phyloP scores from a whole-genome alignment of 208 protist genomes.

The Trypanosoma rangeli region DNA sequence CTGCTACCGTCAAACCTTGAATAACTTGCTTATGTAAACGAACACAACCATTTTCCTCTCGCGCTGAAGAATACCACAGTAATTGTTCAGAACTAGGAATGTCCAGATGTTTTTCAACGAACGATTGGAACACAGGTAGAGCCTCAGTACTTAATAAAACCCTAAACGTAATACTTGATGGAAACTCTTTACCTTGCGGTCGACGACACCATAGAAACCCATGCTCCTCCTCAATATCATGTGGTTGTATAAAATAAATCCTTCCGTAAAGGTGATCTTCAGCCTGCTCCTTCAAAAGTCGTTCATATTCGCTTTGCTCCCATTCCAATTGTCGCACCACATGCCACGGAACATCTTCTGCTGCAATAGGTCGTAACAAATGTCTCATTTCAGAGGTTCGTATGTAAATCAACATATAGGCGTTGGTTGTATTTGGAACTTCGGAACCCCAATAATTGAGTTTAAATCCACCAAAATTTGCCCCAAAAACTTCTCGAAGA shows the following conservation, averaged over 20 bases:
- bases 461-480: slow-evolving; percentile 84
- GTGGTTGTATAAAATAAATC: slow-evolving; percentile 65
- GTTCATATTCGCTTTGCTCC: slow-evolving; percentile 58
- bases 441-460: slow-evolving; percentile 88
- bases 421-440: slow-evolving; percentile 76
- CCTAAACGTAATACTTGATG: slow-evolving; percentile 56
- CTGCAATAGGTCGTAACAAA: slow-evolving; percentile 60
- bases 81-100: slow-evolving; percentile 39
- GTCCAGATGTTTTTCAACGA: slow-evolving; percentile 45
- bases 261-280: slow-evolving; percentile 85
- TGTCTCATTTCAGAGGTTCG: slow-evolving; percentile 64
- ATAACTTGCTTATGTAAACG: slow-evolving; percentile 56
- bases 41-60: slow-evolving; percentile 21
- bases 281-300: slow-evolving; percentile 48
- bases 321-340: slow-evolving; percentile 62
- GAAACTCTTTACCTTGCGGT: slow-evolving; percentile 52
- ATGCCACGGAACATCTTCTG: slow-evolving; percentile 68
- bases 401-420: slow-evolving; percentile 92
- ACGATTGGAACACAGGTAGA: slow-evolving; percentile 53
- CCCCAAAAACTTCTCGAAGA: slow-evolving; percentile 82
- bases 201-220: slow-evolving; percentile 53
- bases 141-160: slow-evolving; percentile 59
- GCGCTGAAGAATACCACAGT: slow-evolving; percentile 61
- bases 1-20: slow-evolving; percentile 50
- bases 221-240: slow-evolving; percentile 61